phyloP scores from a whole-genome alignment of 768 basidiomycete species.

The Rhizopogon roseolus region DNA sequence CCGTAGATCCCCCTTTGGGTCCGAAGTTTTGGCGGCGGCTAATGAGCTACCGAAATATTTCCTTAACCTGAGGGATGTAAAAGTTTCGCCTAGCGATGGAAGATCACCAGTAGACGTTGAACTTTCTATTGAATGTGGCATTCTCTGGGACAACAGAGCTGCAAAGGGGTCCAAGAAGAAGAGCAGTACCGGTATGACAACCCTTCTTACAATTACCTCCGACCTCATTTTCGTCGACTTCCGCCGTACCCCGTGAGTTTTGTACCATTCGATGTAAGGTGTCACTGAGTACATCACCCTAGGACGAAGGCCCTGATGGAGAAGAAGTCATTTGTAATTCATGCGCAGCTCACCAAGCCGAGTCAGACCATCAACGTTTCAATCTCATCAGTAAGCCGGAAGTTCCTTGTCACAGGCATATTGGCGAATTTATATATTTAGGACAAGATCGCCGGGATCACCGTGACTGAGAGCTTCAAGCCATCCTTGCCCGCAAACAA shows the following conservation, averaged over 20 bases:
- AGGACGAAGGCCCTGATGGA: constrained; percentile 69
- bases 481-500: constrained; percentile 48
- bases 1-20: constrained; percentile 70
- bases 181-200: constrained; percentile 54
- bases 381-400: constrained; percentile 52
- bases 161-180: constrained; percentile 39
- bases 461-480: constrained; percentile 47
- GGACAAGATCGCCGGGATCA: constrained; percentile 74
- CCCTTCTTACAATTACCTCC: constrained; percentile 70
- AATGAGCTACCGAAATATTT: constrained; percentile 64
- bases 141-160: constrained; percentile 29
- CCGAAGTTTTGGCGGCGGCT: constrained; percentile 56
- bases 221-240: constrained; percentile 76
- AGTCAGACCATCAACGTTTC: constrained; percentile 64
- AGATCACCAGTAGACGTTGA: constrained; percentile 52
- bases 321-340: constrained; percentile 55
- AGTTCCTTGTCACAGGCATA: constrained; percentile 4
- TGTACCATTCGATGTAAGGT: neutral
- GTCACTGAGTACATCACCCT: constrained; percentile 1
- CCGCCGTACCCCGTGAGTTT: constrained; percentile 64
- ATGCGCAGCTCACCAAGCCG: constrained; percentile 60
- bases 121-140: constrained; percentile 53
- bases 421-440: constrained; percentile 25
- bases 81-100: constrained; percentile 37
- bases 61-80: constrained; percentile 46